Percentiles rank a stretch among this genome's conserved stretches.
phyloP scores from a whole-genome alignment of 1,284 basidiomycete genomes.

The Bondarzewia mesenterica region DNA sequence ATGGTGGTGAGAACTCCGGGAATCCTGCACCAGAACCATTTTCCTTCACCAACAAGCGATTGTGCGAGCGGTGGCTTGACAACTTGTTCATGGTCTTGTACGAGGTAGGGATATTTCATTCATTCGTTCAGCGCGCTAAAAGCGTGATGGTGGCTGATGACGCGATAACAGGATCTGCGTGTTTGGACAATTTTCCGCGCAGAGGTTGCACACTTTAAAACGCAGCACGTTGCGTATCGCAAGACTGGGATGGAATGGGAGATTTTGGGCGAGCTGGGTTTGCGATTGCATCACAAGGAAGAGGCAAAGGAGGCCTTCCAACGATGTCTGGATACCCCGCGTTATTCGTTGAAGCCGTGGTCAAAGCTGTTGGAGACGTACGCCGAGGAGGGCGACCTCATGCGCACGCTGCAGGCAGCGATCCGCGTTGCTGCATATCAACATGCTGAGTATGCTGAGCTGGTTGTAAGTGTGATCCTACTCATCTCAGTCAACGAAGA shows the following conservation, averaged over 20 bases:
- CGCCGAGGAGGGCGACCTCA: constrained; percentile 89
- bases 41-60: constrained; percentile 92
- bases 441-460: constrained; percentile 78
- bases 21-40: constrained; percentile 51
- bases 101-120: constrained; percentile 49
- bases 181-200: constrained; percentile 99
- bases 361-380: constrained; percentile 90
- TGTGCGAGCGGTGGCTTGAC: constrained; percentile 98
- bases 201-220: constrained; percentile 98
- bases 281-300: constrained; percentile 91
- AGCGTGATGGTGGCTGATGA: not conserved
- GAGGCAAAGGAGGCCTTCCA: constrained; percentile 98
- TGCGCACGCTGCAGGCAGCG: constrained; percentile 83
- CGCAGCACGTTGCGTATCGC: constrained; percentile 92
- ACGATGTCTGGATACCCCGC: constrained; percentile 80
- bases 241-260: constrained; percentile 99
- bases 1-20: constrained; percentile 23
- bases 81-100: constrained; percentile 99
- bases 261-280: constrained; percentile 91
- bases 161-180: constrained; percentile 71
- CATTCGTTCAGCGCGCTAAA: constrained; percentile 1
- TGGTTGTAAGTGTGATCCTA: constrained; percentile 48
- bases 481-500: not conserved
- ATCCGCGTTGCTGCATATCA: constrained; percentile 92
- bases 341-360: constrained; percentile 91